Percentiles rank a stretch among this genome's conserved stretches.
Evolutionary conservation across 371 early-diverging fungal species (phyloP).

Genomic region (Paraphysoderma sedebokerense): DNA sequence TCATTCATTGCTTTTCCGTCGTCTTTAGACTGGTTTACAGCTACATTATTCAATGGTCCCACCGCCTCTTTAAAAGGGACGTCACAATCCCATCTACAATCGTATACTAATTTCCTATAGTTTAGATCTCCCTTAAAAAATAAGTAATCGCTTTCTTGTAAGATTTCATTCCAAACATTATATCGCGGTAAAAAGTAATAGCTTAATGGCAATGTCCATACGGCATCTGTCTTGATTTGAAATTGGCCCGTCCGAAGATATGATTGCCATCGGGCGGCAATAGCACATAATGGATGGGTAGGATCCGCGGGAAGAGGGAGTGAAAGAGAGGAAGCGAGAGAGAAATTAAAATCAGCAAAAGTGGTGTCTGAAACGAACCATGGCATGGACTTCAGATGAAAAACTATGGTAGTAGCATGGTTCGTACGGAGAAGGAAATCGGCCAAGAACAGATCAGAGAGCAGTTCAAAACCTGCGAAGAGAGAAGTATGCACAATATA

Average conservation of each 20-base stretch:
- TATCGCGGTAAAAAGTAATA: conserved; percentile 56
- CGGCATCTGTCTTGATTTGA: conserved; percentile 42
- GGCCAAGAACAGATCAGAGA: conserved; percentile 71
- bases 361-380: conserved; percentile 91
- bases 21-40: conserved; percentile 25
- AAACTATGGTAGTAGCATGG: conserved; percentile 43
- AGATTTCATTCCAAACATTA: conserved; percentile 33
- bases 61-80: conserved; percentile 68
- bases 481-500: background rate
- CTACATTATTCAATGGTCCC: conserved; percentile 33
- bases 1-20: no score
- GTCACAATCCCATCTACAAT: conserved; percentile 61
- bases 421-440: conserved; percentile 61
- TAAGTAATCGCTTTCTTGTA: conserved; percentile 35
- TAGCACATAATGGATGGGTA: no score
- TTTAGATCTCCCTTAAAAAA: conserved; percentile 94
- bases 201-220: conserved; percentile 71
- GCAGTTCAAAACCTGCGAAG: conserved; percentile 65
- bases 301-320: conserved; percentile 19
- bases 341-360: conserved; percentile 49
- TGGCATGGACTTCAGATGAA: conserved; percentile 73
- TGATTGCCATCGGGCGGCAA: conserved; percentile 47
- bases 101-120: conserved; percentile 81
- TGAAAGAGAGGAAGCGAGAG: conserved; percentile 34
- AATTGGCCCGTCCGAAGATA: conserved; percentile 40